Percentiles rank a stretch among this genome's conserved stretches.
These are phyloP conservation scores for Sporothrix pseudoabietina DNA, from an alignment of 2,329 filamentous ascomycete genomes.

Conservation along the genomic window DNA sequence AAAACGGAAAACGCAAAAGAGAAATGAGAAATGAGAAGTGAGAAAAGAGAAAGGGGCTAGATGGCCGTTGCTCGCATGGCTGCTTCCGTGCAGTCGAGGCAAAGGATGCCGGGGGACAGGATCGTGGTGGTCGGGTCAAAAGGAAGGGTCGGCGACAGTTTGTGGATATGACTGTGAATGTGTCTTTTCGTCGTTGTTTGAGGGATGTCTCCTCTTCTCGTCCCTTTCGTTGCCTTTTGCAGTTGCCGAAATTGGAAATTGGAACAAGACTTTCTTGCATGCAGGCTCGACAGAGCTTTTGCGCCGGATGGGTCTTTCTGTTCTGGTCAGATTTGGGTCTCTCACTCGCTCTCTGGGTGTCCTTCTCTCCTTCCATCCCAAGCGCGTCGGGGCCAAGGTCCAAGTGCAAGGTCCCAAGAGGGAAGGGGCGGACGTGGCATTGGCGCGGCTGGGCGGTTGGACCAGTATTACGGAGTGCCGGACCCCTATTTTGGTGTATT, in stretches of 20 bases:
- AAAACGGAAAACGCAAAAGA: too few species aligned
- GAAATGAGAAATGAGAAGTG: too few species aligned
- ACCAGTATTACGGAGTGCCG: not conserved
- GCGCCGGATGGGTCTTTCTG: not conserved
- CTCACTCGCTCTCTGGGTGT: not conserved
- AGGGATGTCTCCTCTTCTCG: not conserved
- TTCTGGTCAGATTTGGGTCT: constrained; percentile 17
- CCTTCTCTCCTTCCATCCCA: not conserved
- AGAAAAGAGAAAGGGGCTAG: constrained; percentile 2
- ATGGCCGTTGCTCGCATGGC: not conserved
- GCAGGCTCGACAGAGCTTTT: not conserved
- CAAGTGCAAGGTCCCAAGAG: not conserved
- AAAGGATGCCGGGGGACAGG: not conserved
- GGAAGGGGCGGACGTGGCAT: not conserved
- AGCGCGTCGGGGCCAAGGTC: constrained; percentile 14
- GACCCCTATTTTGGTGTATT: constrained; percentile 1
- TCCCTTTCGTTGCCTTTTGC: not conserved
- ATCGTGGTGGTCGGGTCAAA: not conserved
- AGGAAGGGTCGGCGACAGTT: too few species aligned
- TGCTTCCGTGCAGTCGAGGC: not conserved
- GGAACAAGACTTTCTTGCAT: not conserved
- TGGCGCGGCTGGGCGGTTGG: not conserved
- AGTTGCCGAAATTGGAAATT: constrained; percentile 1
- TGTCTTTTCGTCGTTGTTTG: not conserved
- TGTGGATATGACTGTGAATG: not conserved